Evolutionary conservation across 164 flowering plant species (phyloP), one percentile per base, ranked within the genome.

Genomic region (Vitis rotundifolia): DNA sequence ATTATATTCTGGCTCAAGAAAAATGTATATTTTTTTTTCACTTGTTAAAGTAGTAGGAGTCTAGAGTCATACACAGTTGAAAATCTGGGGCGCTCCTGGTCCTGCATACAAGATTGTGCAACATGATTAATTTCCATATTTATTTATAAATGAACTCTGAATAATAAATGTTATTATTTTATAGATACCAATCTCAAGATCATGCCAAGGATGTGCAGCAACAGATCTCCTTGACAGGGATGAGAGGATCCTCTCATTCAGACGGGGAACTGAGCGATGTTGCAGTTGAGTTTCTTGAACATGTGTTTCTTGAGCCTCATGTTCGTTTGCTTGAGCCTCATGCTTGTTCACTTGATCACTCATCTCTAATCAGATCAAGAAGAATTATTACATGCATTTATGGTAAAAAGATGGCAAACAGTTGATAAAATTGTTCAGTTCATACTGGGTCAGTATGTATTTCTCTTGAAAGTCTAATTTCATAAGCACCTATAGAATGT

Each of bases 201-300:
- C 94, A 77, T 86, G 94, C 94, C 94, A 89, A 67, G 94, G 94
- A 75, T 89, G 94, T 48, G 94, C 94, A 79, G 91, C 94, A 49
- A 84, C 89, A 15, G 91, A 85, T 84, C 94, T 83, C 81, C 87
- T 86, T 47, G 91, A 89, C 84, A 89, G 65, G 44, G 94, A 79
- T 59, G 94, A 89, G 19, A 89, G 88, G 64, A 89, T 89, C 75
- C 94, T 89, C 69, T 85, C 86, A 65, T 87, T 89, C 76, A 89
- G 73, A 6, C 76, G 74, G 19, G 94, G 91, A 67, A 31, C 64
- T 15, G 64, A 72, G 49, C 78, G 81, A 18, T 63, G 64, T 51
- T 11, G 31, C 26, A 3, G 48, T 7, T 68, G 61, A 44, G 31
- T 62, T 18, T 52, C 26, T 22, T 22, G 26, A 22, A 1, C 26